Conservation (phyloP, 2,329 filamentous ascomycete genomes). For the Pseudogymnoascus sp. region DNA sequence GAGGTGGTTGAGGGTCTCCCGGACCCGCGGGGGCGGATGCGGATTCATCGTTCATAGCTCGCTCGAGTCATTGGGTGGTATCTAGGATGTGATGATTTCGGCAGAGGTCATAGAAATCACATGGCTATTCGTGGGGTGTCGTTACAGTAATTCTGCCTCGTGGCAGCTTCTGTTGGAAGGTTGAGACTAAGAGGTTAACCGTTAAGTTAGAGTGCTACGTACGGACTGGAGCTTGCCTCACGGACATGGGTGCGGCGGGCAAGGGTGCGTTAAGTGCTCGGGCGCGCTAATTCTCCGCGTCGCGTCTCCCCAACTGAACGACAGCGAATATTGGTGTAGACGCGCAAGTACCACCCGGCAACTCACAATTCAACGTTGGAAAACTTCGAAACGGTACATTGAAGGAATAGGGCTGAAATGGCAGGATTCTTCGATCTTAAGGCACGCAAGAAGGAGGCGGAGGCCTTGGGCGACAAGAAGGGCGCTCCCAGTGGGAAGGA, state of each 20-base stretch:
- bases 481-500: slow-evolving; percentile 52
- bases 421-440: slow-evolving; percentile 94
- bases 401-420: slow-evolving; percentile 40
- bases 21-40: slow-evolving; percentile 33
- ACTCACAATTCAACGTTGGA: not conserved
- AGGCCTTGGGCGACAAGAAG: slow-evolving; percentile 55
- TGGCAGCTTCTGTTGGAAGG: not conserved
- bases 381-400: not conserved
- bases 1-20: slow-evolving; percentile 15
- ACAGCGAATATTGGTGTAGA: not conserved
- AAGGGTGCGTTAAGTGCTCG: not conserved
- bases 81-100: not conserved
- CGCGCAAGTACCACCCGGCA: not conserved
- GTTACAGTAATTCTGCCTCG: not conserved
- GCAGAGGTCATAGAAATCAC: not conserved
- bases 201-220: not conserved
- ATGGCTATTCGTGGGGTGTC: not conserved
- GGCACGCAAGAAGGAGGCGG: slow-evolving; percentile 73
- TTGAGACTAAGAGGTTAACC: not conserved
- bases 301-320: not conserved
- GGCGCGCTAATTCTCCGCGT: slow-evolving; percentile 3
- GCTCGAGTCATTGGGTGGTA: slow-evolving; percentile 23
- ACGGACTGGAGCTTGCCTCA: not conserved
- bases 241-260: not conserved
- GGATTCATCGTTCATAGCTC: slow-evolving; percentile 45